Conservation (phyloP, 192 early-diverging fungal species). For the Kappamyces sp. region DNA sequence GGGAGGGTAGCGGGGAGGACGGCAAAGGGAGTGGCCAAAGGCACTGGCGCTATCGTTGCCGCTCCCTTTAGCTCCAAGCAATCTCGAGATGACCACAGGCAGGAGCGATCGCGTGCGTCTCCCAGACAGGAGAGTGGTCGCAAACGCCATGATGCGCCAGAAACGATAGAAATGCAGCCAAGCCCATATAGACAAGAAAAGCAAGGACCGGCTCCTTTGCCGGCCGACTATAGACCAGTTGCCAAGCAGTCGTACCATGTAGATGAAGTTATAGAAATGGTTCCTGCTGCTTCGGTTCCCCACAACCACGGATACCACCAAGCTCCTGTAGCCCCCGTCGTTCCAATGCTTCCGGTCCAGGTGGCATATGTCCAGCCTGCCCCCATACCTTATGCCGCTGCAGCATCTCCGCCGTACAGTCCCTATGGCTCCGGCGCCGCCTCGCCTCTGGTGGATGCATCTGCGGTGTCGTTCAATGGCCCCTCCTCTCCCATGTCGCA, state of each 20-base stretch:
- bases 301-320: neutral
- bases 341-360: neutral
- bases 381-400: slow-evolving; percentile 5
- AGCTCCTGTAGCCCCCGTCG: slow-evolving; percentile 1
- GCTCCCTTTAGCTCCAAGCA: neutral
- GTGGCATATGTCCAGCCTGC: neutral
- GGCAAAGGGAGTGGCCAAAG: slow-evolving; percentile 4
- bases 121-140: neutral
- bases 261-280: slow-evolving; percentile 10
- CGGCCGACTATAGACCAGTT: neutral
- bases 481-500: too few species aligned
- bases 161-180: neutral
- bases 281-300: slow-evolving; percentile 1
- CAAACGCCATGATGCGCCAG: neutral
- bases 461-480: too few species aligned
- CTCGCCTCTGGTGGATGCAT: too few species aligned
- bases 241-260: neutral
- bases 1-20: neutral
- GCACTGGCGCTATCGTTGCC: neutral
- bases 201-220: neutral
- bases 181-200: neutral
- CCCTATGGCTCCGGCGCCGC: neutral
- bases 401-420: neutral
- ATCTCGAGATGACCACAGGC: neutral
- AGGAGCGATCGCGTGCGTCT: neutral